Evolutionary conservation across 495 filamentous ascomycete genomes (phyloP), one percentile per base, ranked within the genome.

Genomic region (Annulohypoxylon nitens): DNA sequence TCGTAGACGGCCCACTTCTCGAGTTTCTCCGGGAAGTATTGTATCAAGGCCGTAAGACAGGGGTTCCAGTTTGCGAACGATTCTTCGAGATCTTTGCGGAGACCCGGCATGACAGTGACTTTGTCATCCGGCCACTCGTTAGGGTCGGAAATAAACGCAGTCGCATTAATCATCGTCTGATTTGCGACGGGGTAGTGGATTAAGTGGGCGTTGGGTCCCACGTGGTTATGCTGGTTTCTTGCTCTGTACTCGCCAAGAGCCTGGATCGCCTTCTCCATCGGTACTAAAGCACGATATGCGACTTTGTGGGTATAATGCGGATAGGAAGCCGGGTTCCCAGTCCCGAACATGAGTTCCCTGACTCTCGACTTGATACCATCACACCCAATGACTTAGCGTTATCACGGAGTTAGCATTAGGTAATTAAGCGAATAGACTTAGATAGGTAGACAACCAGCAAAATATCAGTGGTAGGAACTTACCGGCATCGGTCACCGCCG

Each of bases 281-380:
- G 86, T 10, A 88, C 76, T 43, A 89, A 45, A 9, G 82, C 84
- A 1, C 88, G 84, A 64, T 87, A 89, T 5, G 81, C 83, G 36
- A 83, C 84, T 73, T 87, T 85, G 57, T 84, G 80, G 4, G 82
- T 82, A 67, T 85, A 89, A 18, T 70, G 76, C 4, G 87, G 81
- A n/a, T 79, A 67, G 1, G 81, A 78, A 2, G 79, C 79, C 3
- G 79, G 80, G 63, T 83, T 75, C 0, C 80, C 73, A 11, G 69
- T 73, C 2, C 84, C 85, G 2, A 86, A 70, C 9, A 86, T 54
- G 36, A 81, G 53, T 57, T 78, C 59, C 34, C 82, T 72, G 4
- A 80, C 65, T 14, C 73, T 70, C 20, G 79, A 79, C 71, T 79
- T 80, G 54, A 82, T 77, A 9, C 81, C 81, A 58, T 83, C 80